These are phyloP conservation scores for Nadsonia fulvescens DNA, from an alignment of 805 yeast species.

Conservation along the genomic window DNA sequence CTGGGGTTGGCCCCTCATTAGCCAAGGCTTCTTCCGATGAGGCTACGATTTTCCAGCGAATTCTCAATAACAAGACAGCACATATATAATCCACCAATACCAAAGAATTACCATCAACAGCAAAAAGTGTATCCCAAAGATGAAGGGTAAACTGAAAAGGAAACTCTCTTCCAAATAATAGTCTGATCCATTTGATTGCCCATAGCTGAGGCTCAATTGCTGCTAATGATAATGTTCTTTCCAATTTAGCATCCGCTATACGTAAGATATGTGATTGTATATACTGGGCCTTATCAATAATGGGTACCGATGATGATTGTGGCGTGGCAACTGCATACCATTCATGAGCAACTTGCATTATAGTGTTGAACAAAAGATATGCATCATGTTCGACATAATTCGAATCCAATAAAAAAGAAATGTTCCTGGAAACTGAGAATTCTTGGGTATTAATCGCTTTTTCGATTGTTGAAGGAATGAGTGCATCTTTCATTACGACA, in stretches of 20 bases:
- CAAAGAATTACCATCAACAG: slow-evolving; percentile 14
- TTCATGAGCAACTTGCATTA: slow-evolving; percentile 16
- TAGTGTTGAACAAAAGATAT: slow-evolving; percentile 14
- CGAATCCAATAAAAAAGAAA: slow-evolving; percentile 2
- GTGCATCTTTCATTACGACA: slow-evolving; percentile 7
- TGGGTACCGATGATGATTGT: slow-evolving; percentile 8
- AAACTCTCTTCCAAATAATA: slow-evolving; percentile 21
- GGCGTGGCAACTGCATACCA: slow-evolving; percentile 13
- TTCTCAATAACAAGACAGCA: slow-evolving; percentile 17
- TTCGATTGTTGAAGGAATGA: too few species aligned
- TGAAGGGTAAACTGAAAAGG: slow-evolving; percentile 12
- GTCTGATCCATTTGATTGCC: slow-evolving; percentile 21
- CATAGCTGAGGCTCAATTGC: slow-evolving; percentile 21
- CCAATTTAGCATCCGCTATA: slow-evolving; percentile 16
- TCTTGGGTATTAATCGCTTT: slow-evolving; percentile 4
- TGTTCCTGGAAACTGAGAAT: not conserved
- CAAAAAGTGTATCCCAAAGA: slow-evolving; percentile 21
- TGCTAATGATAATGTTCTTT: slow-evolving; percentile 10
- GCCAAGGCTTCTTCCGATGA: slow-evolving; percentile 8
- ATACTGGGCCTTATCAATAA: slow-evolving; percentile 15
- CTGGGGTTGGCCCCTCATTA: too few species aligned
- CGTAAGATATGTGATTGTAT: slow-evolving; percentile 17
- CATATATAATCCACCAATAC: slow-evolving; percentile 19
- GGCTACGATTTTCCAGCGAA: slow-evolving; percentile 10
- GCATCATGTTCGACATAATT: slow-evolving; percentile 16